Evolutionary conservation across 1,139 yeast species (phyloP), one percentile per base, ranked within the genome.

Genomic region (Neolecta irregularis): DNA sequence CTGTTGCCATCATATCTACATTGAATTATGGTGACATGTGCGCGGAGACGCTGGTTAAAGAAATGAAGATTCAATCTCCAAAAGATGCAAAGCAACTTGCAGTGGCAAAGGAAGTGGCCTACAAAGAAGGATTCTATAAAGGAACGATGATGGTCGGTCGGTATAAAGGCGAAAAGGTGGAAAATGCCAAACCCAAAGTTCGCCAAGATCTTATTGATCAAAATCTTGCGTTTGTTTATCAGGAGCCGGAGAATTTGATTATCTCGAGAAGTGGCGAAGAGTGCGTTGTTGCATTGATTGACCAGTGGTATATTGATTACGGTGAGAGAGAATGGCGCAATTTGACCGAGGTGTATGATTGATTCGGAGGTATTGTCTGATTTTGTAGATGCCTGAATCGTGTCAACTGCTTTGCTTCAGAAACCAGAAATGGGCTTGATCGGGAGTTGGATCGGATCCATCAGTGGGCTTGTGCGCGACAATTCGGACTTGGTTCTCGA

Each of bases 391-490:
- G 93, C 56, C 68, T 91, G 47, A 66, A 64, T 32, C 55, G 59
- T 46, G 74, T 91, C 91, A 71, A 79, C 57, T 70, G 91, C 15
- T 88, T 69, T 63, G 66, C 76, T 36, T 65, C 74, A 39, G 98
- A 88, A 63, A 80, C 93, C 36, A 71, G 79, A 54, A 73, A 88
- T 52, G 94, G 92, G 5, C 85, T 88, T 52, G 94, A 85, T 60
- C 88, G 85, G 58, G 93, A 80, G 40, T 67, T 91, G 48, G 92
- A 77, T 47, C 91, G 99, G 99, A 72, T 91, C 54, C 80, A 78
- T 62, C 85, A 83, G 63, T 91, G 99, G 99, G 98, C 99, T 36
- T 80, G 91, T 44, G 80, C 93, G 41, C 79, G 98, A 67, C 76
- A 92, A 44, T 91, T 80, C 50, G 99, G 98, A 55, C 68, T 91